Base-by-base conservation (phyloP, 2,329 filamentous ascomycete species). In the Trichoderma sp. region DNA sequence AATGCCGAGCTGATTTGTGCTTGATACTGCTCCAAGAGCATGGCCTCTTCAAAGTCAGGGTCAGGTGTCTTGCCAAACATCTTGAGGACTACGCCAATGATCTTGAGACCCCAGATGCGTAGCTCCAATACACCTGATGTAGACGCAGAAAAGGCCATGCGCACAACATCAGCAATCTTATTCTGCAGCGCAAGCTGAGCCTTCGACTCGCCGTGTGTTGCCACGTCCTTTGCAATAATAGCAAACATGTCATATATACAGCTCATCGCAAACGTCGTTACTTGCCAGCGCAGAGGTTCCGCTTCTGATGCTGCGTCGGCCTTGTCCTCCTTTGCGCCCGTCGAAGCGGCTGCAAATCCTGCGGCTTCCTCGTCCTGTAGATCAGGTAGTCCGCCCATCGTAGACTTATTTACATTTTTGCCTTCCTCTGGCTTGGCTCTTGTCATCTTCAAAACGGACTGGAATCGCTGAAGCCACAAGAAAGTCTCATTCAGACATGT, bases 1-100 rank as follows among this genome's bases (percentile, higher is more conserved):
- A 99, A 84, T 0, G 96, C 96, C 21, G 96, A 98, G 75, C 94
- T 94, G 77, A 99, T 99, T 77, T 99, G 96, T 5, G 96, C 96
- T 80, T 99, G 96, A 76, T 99, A 99, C 79, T 99, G 96, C 79
- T 99, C 96, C 4, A 99, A 86, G 18, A 99, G 85, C 81, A 97
- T 97, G 0, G 92, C 96, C 80, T 99, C 96, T n/a, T 95, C 89
- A 76, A 99, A 99, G 77, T 99, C 96, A 0, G 96, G 96, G 80
- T 99, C 96, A 1, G 95, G 92, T 1, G 92, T 94, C 77, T 94
- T 95, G 66, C 96, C 96, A 81, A 99, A 99, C 84, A 97, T 93
- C 83, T 94, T 97, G 61, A 99, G 83, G 11, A 98, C 89, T 68
- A 94, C 92, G 70, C 97, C 94, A 67, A 99, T 94, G 66, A 99